These are phyloP conservation scores for Lepidium africanum DNA, from an alignment of 345 rosid species.

Conservation along the genomic window DNA sequence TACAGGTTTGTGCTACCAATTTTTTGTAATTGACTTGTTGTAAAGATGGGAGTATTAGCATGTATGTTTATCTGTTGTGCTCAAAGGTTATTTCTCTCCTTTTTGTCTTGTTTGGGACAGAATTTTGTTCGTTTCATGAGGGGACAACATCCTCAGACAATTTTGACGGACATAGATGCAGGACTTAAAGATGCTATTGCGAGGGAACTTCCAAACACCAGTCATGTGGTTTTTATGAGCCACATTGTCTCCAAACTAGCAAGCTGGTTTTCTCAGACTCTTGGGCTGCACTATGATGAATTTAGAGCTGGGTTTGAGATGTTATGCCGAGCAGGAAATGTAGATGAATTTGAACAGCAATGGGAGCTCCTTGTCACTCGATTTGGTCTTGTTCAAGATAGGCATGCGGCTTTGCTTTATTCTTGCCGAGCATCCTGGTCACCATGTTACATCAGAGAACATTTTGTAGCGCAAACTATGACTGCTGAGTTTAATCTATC, in stretches of 20 bases:
- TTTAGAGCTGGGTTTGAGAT: conserved; percentile 66
- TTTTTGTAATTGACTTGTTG: conserved; percentile 27
- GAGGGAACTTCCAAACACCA: conserved; percentile 73
- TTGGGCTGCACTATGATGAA: conserved; percentile 68
- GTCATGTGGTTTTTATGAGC: conserved; percentile 62
- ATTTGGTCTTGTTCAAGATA: conserved; percentile 73
- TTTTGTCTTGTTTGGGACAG: conserved; percentile 54
- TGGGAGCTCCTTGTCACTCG: conserved; percentile 67
- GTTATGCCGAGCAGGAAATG: conserved; percentile 46
- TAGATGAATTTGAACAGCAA: conserved; percentile 73
- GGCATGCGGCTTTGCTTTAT: conserved; percentile 65
- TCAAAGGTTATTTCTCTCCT: conserved; percentile 12
- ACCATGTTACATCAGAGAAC: conserved; percentile 47
- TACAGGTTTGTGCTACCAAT: conserved; percentile 69
- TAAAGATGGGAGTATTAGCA: not conserved
- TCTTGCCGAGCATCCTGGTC: conserved; percentile 67
- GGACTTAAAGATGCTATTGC: conserved; percentile 72
- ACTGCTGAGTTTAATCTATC: conserved; percentile 59
- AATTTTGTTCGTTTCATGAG: conserved; percentile 75
- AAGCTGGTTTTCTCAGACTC: conserved; percentile 71
- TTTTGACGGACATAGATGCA: conserved; percentile 73
- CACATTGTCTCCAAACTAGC: conserved; percentile 65
- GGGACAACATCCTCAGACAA: conserved; percentile 71
- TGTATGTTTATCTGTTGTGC: conserved; percentile 17
- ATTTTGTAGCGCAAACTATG: conserved; percentile 66